These are phyloP conservation scores for Simplicillium sp. DNA, from an alignment of 2,329 filamentous ascomycete genomes.

Conservation along the genomic window DNA sequence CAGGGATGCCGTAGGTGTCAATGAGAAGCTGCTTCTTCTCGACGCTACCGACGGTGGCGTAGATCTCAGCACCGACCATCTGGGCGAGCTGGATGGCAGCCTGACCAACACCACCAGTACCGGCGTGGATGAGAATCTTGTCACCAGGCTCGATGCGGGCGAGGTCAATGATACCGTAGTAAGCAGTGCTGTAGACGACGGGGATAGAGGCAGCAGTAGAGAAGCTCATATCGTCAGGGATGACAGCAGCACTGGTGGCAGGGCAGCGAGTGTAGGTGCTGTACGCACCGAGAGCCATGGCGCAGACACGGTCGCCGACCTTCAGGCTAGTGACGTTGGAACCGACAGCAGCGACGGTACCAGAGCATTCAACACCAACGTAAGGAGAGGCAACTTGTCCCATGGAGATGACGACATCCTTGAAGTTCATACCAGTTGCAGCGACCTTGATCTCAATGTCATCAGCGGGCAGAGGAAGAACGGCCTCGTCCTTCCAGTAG, in stretches of 20 bases:
- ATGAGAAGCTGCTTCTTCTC: slow-evolving; percentile 29
- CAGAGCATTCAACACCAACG: slow-evolving; percentile 30
- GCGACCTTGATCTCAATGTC: slow-evolving; percentile 33
- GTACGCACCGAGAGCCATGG: slow-evolving; percentile 22
- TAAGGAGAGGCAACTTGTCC: slow-evolving; percentile 23
- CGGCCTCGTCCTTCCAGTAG: slow-evolving; percentile 26
- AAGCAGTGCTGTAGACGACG: slow-evolving; percentile 29
- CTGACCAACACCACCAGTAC: slow-evolving; percentile 27
- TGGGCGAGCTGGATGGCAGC: slow-evolving; percentile 27
- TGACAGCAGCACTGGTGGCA: slow-evolving; percentile 21
- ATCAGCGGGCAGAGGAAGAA: slow-evolving; percentile 18
- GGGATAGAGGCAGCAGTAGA: slow-evolving; percentile 29
- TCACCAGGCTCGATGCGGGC: slow-evolving; percentile 27
- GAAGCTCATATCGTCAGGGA: slow-evolving; percentile 26
- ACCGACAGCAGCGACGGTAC: slow-evolving; percentile 40
- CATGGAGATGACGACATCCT: slow-evolving; percentile 34
- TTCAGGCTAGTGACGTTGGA: slow-evolving; percentile 49
- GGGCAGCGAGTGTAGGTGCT: slow-evolving; percentile 21
- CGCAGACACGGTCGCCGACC: slow-evolving; percentile 66
- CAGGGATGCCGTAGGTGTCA: slow-evolving; percentile 24
- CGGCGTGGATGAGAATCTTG: slow-evolving; percentile 28
- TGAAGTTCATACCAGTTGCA: slow-evolving; percentile 34
- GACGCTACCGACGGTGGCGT: slow-evolving; percentile 27
- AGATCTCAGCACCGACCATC: slow-evolving; percentile 28
- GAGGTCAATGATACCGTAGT: slow-evolving; percentile 26